phyloP scores from a whole-genome alignment of 2,329 filamentous ascomycete genomes.

The Trichoderma harzianum region DNA sequence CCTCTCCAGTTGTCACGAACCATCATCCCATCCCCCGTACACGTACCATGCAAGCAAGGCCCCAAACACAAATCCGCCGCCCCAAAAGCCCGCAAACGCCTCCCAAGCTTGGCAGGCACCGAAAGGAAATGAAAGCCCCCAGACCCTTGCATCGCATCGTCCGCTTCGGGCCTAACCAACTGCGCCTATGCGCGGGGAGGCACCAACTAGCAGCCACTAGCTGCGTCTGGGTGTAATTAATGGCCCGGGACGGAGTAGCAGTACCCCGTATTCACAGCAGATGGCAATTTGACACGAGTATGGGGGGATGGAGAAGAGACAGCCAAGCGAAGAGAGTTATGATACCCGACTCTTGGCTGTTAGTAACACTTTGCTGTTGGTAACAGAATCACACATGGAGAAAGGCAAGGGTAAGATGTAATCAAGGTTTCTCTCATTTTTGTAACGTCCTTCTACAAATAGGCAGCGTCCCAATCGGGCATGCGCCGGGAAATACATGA shows the following conservation, averaged over 20 bases:
- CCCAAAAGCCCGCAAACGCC: neutral
- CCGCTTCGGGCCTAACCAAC: slow-evolving; percentile 9
- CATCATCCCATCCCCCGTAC: neutral
- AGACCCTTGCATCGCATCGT: slow-evolving; percentile 7
- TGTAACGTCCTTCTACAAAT: slow-evolving; percentile 4
- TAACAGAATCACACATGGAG: neutral
- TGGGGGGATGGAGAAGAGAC: neutral
- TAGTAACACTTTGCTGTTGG: too few relatives aligned
- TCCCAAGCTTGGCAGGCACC: slow-evolving; percentile 14
- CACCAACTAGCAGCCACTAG: neutral
- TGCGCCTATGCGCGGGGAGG: slow-evolving; percentile 2
- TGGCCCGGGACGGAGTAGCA: neutral
- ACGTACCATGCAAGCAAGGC: neutral
- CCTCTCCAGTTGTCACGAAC: neutral
- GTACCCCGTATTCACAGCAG: slow-evolving; percentile 11
- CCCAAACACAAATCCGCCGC: neutral
- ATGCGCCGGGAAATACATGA: slow-evolving; percentile 1
- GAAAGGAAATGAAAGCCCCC: slow-evolving; percentile 9
- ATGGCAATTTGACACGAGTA: neutral
- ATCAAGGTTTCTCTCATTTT: neutral
- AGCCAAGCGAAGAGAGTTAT: neutral
- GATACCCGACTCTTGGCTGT: neutral
- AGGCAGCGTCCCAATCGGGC: neutral
- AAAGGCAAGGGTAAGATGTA: neutral
- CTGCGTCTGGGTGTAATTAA: slow-evolving; percentile 5